These are phyloP conservation scores for Yueomyces sp. DNA, from an alignment of 1,139 yeast species.

Conservation along the genomic window DNA sequence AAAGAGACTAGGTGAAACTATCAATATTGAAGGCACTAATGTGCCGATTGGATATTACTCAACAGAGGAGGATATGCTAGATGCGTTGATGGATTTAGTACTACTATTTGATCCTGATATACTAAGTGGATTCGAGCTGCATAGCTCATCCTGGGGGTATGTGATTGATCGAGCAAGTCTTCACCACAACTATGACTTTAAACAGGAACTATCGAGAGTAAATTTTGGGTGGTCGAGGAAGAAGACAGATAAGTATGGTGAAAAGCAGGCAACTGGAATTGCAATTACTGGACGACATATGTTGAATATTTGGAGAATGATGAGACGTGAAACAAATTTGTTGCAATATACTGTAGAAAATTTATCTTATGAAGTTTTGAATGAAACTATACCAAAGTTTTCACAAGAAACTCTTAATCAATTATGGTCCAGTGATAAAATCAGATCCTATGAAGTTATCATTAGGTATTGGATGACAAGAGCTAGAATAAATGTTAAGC, in stretches of 20 bases:
- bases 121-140: constrained; percentile 74
- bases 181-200: constrained; percentile 40
- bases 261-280: constrained; percentile 61
- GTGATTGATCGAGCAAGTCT: constrained; percentile 49
- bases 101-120: constrained; percentile 74
- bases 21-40: constrained; percentile 9
- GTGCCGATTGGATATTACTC: constrained; percentile 25
- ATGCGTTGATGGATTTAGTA: constrained; percentile 42
- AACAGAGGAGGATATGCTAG: constrained; percentile 45
- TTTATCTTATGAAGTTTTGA: constrained; percentile 54
- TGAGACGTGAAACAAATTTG: constrained; percentile 51
- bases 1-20: constrained; percentile 1
- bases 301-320: constrained; percentile 70
- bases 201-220: constrained; percentile 40
- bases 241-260: constrained; percentile 70
- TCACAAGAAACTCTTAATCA: constrained; percentile 36
- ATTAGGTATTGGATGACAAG: constrained; percentile 42
- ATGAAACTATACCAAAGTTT: constrained; percentile 54
- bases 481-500: constrained; percentile 33
- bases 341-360: constrained; percentile 69
- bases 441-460: constrained; percentile 26
- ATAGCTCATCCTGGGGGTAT: constrained; percentile 82
- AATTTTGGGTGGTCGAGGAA: constrained; percentile 36
- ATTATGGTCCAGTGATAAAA: constrained; percentile 31
- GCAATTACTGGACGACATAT: constrained; percentile 68